A percentile compares a stretch with the other conserved stretches of the same genome.
Conservation (phyloP, 2,329 filamentous ascomycete species). For the Chrysosporium queenslandicum region DNA sequence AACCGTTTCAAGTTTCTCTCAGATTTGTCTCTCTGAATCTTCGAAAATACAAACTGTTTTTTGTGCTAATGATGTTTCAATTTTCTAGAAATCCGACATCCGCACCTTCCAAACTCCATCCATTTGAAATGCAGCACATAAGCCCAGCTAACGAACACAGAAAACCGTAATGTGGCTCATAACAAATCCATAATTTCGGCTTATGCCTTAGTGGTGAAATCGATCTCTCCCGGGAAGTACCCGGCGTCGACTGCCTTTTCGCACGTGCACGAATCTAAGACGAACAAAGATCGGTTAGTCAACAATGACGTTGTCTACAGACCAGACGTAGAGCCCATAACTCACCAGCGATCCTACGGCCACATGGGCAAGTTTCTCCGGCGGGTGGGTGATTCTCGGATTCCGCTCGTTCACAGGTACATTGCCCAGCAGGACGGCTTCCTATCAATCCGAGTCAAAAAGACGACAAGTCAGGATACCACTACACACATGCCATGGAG, state of each 20-base stretch:
- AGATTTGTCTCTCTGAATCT: no score
- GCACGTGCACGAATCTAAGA: constrained; percentile 64
- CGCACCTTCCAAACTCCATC: not conserved
- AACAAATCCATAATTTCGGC: not conserved
- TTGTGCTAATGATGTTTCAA: no score
- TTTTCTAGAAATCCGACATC: not conserved
- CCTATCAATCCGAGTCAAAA: constrained; percentile 30
- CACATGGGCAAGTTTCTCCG: constrained; percentile 64
- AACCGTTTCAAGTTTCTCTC: no score
- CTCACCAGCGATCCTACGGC: constrained; percentile 60
- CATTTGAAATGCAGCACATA: no score
- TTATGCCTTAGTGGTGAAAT: constrained; percentile 64
- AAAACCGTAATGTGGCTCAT: no score
- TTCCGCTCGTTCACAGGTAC: constrained; percentile 65
- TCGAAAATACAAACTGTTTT: no score
- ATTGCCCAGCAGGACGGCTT: constrained; percentile 65
- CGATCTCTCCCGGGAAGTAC: constrained; percentile 62
- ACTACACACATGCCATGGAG: not conserved
- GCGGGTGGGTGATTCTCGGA: constrained; percentile 56
- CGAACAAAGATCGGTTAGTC: constrained; percentile 1
- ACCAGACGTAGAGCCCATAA: constrained; percentile 17
- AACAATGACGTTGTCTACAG: not conserved
- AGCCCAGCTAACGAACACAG: no score
- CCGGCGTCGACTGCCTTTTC: constrained; percentile 58
- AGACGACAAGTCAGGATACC: not conserved